Conservation (phyloP, 2,329 filamentous ascomycete genomes). For the Sporothrix humicola region DNA sequence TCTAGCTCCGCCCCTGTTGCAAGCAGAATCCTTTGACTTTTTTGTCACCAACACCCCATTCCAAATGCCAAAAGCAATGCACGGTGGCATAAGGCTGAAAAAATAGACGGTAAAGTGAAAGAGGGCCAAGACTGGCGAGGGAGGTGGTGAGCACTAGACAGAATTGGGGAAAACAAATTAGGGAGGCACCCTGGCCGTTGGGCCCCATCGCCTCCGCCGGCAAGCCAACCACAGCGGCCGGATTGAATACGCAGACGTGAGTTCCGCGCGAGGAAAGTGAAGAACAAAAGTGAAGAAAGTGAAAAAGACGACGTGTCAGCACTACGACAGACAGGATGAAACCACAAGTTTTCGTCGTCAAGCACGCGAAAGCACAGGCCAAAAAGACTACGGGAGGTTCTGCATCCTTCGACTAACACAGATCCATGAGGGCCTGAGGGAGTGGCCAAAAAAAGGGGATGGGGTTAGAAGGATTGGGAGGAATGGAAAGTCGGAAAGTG, state of each 20-base stretch:
- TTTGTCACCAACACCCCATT: no score
- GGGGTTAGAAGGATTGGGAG: no score
- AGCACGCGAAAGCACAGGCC: not conserved
- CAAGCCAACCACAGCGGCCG: constrained; percentile 6
- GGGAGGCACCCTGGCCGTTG: not conserved
- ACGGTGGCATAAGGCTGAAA: constrained; percentile 7
- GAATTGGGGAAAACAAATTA: not conserved
- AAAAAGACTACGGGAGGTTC: not conserved
- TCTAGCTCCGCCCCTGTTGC: not conserved
- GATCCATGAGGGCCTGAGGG: no score
- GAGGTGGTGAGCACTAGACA: not conserved
- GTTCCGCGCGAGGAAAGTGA: not conserved
- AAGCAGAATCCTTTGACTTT: not conserved
- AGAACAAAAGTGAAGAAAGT: not conserved
- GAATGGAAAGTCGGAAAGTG: no score
- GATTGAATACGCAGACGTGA: constrained; percentile 5
- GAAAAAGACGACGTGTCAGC: not conserved
- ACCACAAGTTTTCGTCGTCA: not conserved
- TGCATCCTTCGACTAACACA: not conserved
- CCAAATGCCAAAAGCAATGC: not conserved
- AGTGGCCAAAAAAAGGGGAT: no score
- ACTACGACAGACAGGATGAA: constrained; percentile 7
- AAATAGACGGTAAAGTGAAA: not conserved
- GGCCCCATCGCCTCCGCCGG: not conserved
- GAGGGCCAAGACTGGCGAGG: no score